Conservation (phyloP, 2,329 filamentous ascomycete species). For the Dothideomycetidae sp. region DNA sequence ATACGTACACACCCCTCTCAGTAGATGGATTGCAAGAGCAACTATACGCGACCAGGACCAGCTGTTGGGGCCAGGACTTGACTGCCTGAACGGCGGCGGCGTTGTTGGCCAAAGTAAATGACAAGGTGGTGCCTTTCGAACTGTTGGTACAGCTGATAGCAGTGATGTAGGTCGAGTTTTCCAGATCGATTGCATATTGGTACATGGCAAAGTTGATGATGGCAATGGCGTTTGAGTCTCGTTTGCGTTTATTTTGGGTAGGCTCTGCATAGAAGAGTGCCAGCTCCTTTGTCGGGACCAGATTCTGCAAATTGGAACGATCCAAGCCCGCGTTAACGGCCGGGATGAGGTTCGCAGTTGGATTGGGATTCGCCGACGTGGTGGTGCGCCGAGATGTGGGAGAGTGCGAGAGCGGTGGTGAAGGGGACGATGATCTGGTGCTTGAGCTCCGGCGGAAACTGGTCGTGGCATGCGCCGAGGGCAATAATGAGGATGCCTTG, state of each 20-base stretch:
- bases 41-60: not conserved
- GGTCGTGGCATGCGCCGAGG: not conserved
- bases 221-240: not conserved
- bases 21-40: not conserved
- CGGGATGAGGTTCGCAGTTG: not conserved
- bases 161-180: not conserved
- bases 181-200: not conserved
- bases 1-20: not conserved
- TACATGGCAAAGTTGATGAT: not conserved
- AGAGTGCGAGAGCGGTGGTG: not conserved
- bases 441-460: not conserved
- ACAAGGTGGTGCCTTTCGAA: no score
- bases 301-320: not conserved
- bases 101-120: not conserved
- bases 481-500: no score
- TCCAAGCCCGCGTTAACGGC: not conserved
- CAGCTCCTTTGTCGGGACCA: not conserved
- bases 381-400: not conserved
- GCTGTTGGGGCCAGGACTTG: not conserved
- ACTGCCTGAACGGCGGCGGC: not conserved
- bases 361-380: not conserved
- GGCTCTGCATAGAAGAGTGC: not conserved
- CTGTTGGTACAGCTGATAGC: not conserved
- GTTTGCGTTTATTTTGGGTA: not conserved
- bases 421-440: not conserved